Base-by-base conservation (phyloP, 106 monocot genomes). In the Hemerocallis citrina region DNA sequence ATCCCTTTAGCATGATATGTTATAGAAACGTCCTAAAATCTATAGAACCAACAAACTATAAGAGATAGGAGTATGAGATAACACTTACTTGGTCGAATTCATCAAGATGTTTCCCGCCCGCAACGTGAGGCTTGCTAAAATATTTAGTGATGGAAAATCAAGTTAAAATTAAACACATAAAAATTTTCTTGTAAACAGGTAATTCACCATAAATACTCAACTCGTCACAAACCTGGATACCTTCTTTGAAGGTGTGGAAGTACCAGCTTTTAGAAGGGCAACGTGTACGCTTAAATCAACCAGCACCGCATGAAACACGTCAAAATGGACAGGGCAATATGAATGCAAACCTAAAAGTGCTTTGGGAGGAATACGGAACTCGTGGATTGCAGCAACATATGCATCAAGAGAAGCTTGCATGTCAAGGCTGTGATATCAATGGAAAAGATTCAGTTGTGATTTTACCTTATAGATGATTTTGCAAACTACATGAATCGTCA, bases 301-400 rank as follows among this genome's bases (percentile, higher is more conserved):
- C 43, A 98, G 78, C 30, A 91, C 96, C 14, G 91, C 45, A 75
- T 98, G 96, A 55, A 79, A 98, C 35, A 65, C 74, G 68, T 98
- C 96, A 82, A 98, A 98, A 75, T 98, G 87, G 29, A 98, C 84
- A 57, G 96, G 96, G 70, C 91, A 98, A 56, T 98, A 98, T 45
- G 91, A 77, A 69, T 98, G 87, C 57, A 91, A 60, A 28, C 96
- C 96, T 13, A 91, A 43, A 34, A 98, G 83, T 47, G 86, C 86
- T 77, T 84, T 88, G 6, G 81, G 74, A 70, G 96, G 96, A 68
- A 91, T 67, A 23, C 96, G 84, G 63, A 98, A 98, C 79, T 91
- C 96, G 77, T 98, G 96, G 40, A 91, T 62, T n/a, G 96, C 70
- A 59, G 70, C 68, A 52, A 81, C 37, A 77, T 67, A 40, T 50